These are phyloP conservation scores for Cudoniella acicularis DNA, from an alignment of 495 filamentous ascomycete species.

Conservation along the genomic window DNA sequence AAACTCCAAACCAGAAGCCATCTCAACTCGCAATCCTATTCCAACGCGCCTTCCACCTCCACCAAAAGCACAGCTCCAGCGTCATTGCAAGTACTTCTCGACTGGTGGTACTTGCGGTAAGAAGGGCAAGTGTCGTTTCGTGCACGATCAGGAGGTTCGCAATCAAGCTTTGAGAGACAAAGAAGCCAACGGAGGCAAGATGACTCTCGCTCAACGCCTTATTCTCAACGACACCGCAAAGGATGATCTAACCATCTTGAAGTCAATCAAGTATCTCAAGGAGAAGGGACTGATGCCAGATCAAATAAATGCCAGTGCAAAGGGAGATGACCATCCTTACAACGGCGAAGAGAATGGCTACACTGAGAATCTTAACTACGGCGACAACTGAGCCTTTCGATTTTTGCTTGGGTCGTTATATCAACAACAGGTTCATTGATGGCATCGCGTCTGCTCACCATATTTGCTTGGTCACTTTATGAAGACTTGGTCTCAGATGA, in stretches of 20 bases:
- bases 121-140: constrained; percentile 63
- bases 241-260: constrained; percentile 51
- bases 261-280: constrained; percentile 47
- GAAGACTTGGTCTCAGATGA: no score
- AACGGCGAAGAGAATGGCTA: constrained; percentile 18
- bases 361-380: constrained; percentile 23
- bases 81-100: constrained; percentile 57
- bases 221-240: constrained; percentile 54
- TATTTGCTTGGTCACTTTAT: neutral
- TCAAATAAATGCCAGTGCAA: constrained; percentile 21
- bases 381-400: constrained; percentile 13
- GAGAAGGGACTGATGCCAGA: constrained; percentile 37
- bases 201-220: constrained; percentile 53
- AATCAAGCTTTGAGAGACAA: constrained; percentile 49
- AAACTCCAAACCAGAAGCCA: constrained; percentile 46
- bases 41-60: constrained; percentile 24
- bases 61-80: constrained; percentile 46
- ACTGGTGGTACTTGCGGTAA: constrained; percentile 58
- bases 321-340: constrained; percentile 10
- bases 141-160: constrained; percentile 50
- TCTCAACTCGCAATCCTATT: constrained; percentile 36
- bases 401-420: neutral
- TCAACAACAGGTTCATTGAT: no score
- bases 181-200: constrained; percentile 49
- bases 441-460: neutral